These are phyloP conservation scores for Xylariaceae sp. DNA, from an alignment of 2,329 filamentous ascomycete genomes.

Conservation along the genomic window DNA sequence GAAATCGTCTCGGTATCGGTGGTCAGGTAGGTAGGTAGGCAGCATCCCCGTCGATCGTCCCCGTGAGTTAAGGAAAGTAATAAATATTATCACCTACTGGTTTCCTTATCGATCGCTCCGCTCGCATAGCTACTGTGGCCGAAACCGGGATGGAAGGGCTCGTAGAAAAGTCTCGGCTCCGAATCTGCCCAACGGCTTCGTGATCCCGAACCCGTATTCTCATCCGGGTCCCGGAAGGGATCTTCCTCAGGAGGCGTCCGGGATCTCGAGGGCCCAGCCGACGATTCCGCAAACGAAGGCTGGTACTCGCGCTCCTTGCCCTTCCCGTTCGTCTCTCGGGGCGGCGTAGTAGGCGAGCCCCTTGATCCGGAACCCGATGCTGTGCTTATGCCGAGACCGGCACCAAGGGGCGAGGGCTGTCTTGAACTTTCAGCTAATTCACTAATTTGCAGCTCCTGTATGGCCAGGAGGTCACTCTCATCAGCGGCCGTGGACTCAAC, in stretches of 20 bases:
- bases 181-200: slow-evolving; percentile 23
- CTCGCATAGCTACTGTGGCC: slow-evolving; percentile 34
- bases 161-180: slow-evolving; percentile 29
- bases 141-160: slow-evolving; percentile 35
- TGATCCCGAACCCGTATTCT: slow-evolving; percentile 18
- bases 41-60: background rate
- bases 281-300: slow-evolving; percentile 21
- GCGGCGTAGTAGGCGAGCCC: slow-evolving; percentile 25
- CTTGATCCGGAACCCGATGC: slow-evolving; percentile 22
- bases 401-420: slow-evolving; percentile 10
- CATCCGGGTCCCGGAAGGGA: slow-evolving; percentile 35
- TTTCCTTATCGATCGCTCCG: slow-evolving; percentile 37
- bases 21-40: too few species aligned
- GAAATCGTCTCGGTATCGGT: too few species aligned
- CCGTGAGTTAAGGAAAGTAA: background rate
- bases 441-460: slow-evolving; percentile 11
- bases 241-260: slow-evolving; percentile 30
- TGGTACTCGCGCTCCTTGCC: slow-evolving; percentile 32
- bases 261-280: slow-evolving; percentile 30
- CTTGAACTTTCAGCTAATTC: slow-evolving; percentile 7
- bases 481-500: slow-evolving; percentile 38
- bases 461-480: slow-evolving; percentile 27
- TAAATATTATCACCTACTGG: slow-evolving; percentile 24
- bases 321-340: slow-evolving; percentile 24
- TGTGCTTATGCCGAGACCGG: slow-evolving; percentile 16